Evolutionary conservation across 345 rosid species (phyloP).

Genomic region (Melaleuca quinquenervia): DNA sequence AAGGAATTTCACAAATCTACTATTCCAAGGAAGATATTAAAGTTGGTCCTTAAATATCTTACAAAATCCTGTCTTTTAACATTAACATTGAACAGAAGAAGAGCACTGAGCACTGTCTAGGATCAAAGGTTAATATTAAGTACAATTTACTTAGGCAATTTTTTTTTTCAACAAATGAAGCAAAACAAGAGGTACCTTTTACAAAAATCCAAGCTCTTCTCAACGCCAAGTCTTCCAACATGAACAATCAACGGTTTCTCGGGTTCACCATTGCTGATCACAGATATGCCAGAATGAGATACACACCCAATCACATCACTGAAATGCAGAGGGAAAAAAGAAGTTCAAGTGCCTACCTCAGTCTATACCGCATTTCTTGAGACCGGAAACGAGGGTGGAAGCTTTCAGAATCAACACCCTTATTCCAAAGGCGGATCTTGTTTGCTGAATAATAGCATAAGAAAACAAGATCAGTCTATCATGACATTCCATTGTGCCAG

Average conservation of each 20-base stretch:
- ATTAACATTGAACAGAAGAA: not conserved
- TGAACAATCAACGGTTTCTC: constrained; percentile 84
- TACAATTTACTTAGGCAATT: not conserved
- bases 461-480: not conserved
- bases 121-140: not conserved
- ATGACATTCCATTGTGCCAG: not conserved
- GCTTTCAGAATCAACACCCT: constrained; percentile 95
- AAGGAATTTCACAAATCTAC: not conserved
- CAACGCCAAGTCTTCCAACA: constrained; percentile 93
- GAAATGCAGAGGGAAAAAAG: not conserved
- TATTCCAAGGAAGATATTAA: not conserved
- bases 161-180: not conserved
- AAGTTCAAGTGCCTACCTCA: constrained; percentile 31
- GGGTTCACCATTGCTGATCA: constrained; percentile 75
- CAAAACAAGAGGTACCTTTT: constrained; percentile 40
- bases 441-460: constrained; percentile 40
- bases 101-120: not conserved
- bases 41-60: not conserved
- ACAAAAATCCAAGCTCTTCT: constrained; percentile 93
- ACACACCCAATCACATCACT: not conserved
- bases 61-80: not conserved
- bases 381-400: constrained; percentile 76
- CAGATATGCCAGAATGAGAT: not conserved
- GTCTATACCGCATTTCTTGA: constrained; percentile 72
- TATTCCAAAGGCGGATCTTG: constrained; percentile 94